Percentiles rank a stretch among this genome's conserved stretches.
Conservation (phyloP, 2,329 filamentous ascomycete genomes). For the Volutella citrinella region DNA sequence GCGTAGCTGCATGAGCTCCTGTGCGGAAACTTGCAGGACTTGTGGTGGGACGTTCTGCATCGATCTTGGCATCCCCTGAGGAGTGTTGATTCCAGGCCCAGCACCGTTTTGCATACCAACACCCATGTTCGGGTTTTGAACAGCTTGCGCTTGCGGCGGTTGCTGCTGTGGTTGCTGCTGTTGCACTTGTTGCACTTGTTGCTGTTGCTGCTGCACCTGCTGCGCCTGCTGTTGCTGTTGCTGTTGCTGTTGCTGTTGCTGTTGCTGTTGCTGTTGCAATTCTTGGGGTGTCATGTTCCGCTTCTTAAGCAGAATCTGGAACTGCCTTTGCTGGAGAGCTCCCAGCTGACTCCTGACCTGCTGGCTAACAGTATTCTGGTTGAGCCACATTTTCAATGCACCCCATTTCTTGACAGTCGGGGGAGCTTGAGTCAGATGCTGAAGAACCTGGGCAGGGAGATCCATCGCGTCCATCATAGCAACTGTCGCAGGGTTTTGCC, state of each 20-base stretch:
- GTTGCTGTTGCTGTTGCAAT: conserved; percentile 13
- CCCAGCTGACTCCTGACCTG: conserved; percentile 31
- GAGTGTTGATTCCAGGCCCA: conserved; percentile 26
- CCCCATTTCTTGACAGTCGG: conserved; percentile 48
- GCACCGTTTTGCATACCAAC: conserved; percentile 18
- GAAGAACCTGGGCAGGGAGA: conserved; percentile 36
- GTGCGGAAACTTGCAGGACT: conserved; percentile 30
- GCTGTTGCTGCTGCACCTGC: conserved; percentile 18
- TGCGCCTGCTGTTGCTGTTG: conserved; percentile 19
- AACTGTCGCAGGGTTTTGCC: conserved; percentile 32
- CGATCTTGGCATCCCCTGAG: conserved; percentile 24
- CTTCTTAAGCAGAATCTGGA: conserved; percentile 30
- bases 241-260: conserved; percentile 16
- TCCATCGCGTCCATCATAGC: conserved; percentile 48
- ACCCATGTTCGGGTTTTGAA: conserved; percentile 28
- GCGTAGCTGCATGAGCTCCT: conserved; percentile 33
- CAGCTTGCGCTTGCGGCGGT: conserved; percentile 25
- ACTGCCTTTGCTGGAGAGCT: conserved; percentile 38
- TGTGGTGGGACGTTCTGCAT: conserved; percentile 27
- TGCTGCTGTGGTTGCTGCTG: conserved; percentile 14
- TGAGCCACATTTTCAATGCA: conserved; percentile 42
- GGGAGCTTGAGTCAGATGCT: conserved; percentile 31
- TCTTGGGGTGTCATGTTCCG: conserved; percentile 27
- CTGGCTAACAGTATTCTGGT: conserved; percentile 33
- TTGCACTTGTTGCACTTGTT: conserved; percentile 17